Evolutionary conservation across 257 asterid species (phyloP).

Genomic region (Solanum pinnatisectum): DNA sequence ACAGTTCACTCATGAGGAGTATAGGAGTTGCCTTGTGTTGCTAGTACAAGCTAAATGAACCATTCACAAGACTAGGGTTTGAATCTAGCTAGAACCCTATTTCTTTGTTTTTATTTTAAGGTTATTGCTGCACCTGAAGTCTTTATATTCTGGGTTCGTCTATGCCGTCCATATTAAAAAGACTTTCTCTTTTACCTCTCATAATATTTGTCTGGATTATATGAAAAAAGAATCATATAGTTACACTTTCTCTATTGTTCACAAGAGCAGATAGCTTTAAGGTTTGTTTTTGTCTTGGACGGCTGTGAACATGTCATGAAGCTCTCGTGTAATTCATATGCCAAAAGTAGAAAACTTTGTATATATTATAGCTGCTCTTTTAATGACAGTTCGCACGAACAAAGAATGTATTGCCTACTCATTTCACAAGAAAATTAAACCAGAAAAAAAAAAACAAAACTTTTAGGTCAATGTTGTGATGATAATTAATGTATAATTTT

Average conservation of each 20-base stretch:
- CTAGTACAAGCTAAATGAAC: neutral
- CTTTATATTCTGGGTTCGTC: neutral
- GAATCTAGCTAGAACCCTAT: neutral
- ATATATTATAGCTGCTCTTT: neutral
- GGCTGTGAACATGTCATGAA: neutral
- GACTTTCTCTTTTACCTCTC: neutral
- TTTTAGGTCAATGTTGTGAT: slow-evolving; percentile 1
- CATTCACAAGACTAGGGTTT: neutral
- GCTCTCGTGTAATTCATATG: neutral
- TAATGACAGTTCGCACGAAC: slow-evolving; percentile 4
- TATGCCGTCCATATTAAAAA: too few species aligned
- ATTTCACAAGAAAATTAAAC: neutral
- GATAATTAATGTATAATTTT: neutral
- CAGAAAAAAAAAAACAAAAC: neutral
- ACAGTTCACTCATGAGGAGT: neutral
- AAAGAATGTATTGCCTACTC: slow-evolving; percentile 4
- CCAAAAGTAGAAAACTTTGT: neutral
- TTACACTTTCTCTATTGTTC: neutral
- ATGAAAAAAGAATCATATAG: neutral
- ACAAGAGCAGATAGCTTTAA: slow-evolving; percentile 1
- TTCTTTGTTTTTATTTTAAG: too few species aligned
- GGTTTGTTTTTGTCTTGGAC: neutral
- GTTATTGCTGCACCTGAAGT: neutral
- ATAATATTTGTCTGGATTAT: neutral
- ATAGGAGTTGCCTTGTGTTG: neutral